Evolutionary conservation across 352 stramenopile species (phyloP).

Genomic region (Phytophthora pseudosyringae): DNA sequence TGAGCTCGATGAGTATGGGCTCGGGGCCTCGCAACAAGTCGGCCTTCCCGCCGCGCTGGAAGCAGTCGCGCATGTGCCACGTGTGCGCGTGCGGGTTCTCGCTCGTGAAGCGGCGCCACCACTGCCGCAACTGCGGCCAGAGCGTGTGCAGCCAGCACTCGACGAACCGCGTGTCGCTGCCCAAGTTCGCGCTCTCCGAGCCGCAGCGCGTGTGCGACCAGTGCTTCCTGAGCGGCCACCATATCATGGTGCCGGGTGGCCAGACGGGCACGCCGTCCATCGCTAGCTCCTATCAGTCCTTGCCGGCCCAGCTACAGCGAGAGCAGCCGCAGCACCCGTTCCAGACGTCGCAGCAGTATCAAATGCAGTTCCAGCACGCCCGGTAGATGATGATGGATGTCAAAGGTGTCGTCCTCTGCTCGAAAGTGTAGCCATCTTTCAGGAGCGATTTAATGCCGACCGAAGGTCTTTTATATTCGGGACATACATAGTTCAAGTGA

Average conservation of each 20-base stretch:
- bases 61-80: conserved; percentile 75
- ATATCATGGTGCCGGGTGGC: conserved; percentile 46
- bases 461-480: conserved; percentile 34
- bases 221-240: conserved; percentile 75
- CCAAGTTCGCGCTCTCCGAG: conserved; percentile 74
- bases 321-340: conserved; percentile 42
- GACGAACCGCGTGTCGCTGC: conserved; percentile 78
- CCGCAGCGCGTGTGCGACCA: conserved; percentile 83
- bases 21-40: conserved; percentile 46
- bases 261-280: conserved; percentile 40
- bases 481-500: conserved; percentile 33
- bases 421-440: conserved; percentile 36
- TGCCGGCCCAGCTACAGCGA: conserved; percentile 45
- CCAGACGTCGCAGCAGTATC: conserved; percentile 39
- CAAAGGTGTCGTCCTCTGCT: too few species aligned
- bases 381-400: conserved; percentile 31
- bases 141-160: conserved; percentile 79
- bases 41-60: conserved; percentile 77
- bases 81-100: conserved; percentile 69
- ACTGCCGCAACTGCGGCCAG: conserved; percentile 84
- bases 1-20: conserved; percentile 29
- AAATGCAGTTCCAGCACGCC: conserved; percentile 42
- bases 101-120: conserved; percentile 78
- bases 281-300: conserved; percentile 48
- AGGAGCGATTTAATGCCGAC: conserved; percentile 33